These are phyloP conservation scores for Larix sibirica DNA, from an alignment of 83 land plant genomes.

Conservation along the genomic window DNA sequence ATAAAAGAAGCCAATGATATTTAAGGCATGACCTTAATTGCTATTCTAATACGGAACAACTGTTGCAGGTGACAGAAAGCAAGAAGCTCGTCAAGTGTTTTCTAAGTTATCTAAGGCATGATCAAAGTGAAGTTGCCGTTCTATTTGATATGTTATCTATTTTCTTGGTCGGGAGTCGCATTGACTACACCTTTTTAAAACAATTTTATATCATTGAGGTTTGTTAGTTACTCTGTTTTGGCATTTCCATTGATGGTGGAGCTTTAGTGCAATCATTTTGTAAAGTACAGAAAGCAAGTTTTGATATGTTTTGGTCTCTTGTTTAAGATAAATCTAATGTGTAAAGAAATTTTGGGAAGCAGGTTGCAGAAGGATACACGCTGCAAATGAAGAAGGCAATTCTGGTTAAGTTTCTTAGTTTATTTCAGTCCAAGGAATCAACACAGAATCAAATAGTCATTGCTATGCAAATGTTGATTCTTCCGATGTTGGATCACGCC, in stretches of 20 bases:
- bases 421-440: conserved; percentile 85
- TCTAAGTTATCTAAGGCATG: conserved; percentile 92
- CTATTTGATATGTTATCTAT: conserved; percentile 96
- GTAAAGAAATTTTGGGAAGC: neutral
- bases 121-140: conserved; percentile 82
- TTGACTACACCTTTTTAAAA: conserved; percentile 95
- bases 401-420: conserved; percentile 73
- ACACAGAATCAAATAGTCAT: too few species aligned
- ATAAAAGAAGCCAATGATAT: too few species aligned
- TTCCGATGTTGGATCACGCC: conserved; percentile 95
- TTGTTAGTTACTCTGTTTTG: conserved; percentile 2
- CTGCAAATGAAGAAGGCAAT: conserved; percentile 86
- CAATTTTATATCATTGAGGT: conserved; percentile 99
- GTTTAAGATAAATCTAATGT: neutral
- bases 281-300: neutral
- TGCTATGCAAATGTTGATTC: conserved; percentile 97
- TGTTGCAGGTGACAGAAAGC: conserved; percentile 93
- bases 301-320: neutral
- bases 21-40: neutral
- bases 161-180: conserved; percentile 83
- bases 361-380: conserved; percentile 97
- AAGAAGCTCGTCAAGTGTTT: conserved; percentile 96
- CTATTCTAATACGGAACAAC: neutral
- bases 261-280: neutral
- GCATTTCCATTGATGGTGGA: neutral